Evolutionary conservation across 306 rosid species (phyloP), one percentile per base, ranked within the genome.

Genomic region (Pachyrhizus erosus): DNA sequence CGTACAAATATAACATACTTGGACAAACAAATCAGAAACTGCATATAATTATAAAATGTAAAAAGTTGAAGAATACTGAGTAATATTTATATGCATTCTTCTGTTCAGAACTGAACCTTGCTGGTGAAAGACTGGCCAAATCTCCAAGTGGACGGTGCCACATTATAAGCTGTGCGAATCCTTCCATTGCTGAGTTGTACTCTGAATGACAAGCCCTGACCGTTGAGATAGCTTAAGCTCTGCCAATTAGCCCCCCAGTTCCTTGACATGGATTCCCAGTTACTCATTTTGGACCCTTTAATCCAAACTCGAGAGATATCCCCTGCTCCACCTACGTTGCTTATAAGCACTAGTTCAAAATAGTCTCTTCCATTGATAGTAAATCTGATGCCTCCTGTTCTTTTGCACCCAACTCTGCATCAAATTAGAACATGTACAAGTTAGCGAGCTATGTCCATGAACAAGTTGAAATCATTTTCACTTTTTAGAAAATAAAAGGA

Each of bases 171-270:
- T 5, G 87, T 85, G 37, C 42, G 70, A 39, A 17, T 85, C 23
- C 0, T 81, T 76, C 91, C 90, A 46, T 76, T 68, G 54, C 76
- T 81, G 79, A 81, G 80, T 88, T 87, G 90, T 18, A 90, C 64
- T 76, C 85, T 87, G 61, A 90, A 90, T 8, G 94, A 90, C 81
- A 90, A 58, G 79, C 88, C 83, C 60, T 88, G 94, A 67, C 91
- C 89, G 2, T 90, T 90, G n/a, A 81, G 84, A 84, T 83, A 88
- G 58, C 83, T 77, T 15, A 62, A 79, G 84, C 91, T 90, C 43
- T 83, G 91, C 94, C 94, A 88, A 20, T 90, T 90, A 24, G 40
- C 48, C 1, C 91, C 91, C 94, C 94, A 86, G 20, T 83, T 86
- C 82, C 90, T 83, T 73, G 91, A 81, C 91, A 90, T 90, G 45